phyloP scores from a whole-genome alignment of 495 filamentous ascomycete genomes.

The Lasiosphaeris hirsuta region DNA sequence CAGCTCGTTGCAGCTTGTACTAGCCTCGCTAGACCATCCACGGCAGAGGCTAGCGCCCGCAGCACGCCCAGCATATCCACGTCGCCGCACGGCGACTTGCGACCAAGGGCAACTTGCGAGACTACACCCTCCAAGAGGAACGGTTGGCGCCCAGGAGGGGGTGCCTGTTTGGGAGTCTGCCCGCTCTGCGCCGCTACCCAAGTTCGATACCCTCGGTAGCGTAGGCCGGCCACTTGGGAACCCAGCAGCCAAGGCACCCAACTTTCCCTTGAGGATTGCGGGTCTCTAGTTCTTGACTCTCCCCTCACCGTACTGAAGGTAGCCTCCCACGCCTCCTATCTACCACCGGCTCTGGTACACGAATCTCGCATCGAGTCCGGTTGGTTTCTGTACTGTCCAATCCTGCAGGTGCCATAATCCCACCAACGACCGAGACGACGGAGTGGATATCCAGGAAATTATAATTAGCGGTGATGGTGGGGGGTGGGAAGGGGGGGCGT shows the following conservation, averaged over 20 bases:
- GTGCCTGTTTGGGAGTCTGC: no score
- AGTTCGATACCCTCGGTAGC: no score
- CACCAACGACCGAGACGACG: conserved; percentile 1
- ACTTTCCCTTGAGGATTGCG: no score
- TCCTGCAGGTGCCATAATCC: conserved; percentile 1
- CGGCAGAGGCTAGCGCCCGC: neutral
- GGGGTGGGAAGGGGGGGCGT: neutral
- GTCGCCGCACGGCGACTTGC: neutral
- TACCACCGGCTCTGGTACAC: neutral
- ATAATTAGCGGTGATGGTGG: conserved; percentile 2
- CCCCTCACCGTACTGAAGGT: neutral
- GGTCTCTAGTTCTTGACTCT: no score
- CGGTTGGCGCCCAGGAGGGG: no score
- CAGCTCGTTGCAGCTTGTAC: neutral
- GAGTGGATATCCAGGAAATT: conserved; percentile 8
- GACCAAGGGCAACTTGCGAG: neutral
- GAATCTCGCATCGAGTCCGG: neutral
- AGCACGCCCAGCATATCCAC: neutral
- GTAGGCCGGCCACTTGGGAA: no score
- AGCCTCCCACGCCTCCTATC: no score
- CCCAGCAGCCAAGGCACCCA: no score
- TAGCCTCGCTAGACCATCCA: neutral
- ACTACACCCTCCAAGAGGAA: neutral
- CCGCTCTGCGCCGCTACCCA: no score
- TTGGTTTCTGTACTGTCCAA: neutral